Conservation (phyloP, 2,329 filamentous ascomycete genomes). For the Intubia oerlemansii region DNA sequence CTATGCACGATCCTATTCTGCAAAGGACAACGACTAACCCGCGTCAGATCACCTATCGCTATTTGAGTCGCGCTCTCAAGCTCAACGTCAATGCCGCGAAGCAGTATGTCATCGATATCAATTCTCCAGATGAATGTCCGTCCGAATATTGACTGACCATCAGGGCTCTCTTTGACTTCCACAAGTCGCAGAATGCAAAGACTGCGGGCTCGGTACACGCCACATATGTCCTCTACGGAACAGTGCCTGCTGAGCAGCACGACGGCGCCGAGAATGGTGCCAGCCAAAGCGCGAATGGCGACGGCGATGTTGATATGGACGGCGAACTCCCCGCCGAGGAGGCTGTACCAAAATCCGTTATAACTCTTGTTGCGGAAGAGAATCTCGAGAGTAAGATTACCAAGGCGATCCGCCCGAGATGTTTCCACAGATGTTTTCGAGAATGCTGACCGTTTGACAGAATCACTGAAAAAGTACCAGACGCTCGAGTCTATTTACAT, state of each 20-base stretch:
- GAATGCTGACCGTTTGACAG: too few species aligned
- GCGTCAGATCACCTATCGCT: slow-evolving; percentile 61
- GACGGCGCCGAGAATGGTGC: slow-evolving; percentile 1
- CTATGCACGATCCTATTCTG: slow-evolving; percentile 4
- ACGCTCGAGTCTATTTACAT: slow-evolving; percentile 63
- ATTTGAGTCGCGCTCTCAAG: slow-evolving; percentile 61
- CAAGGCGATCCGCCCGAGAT: too few species aligned
- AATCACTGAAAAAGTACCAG: slow-evolving; percentile 42
- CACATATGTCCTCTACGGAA: slow-evolving; percentile 74
- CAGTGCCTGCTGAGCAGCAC: slow-evolving; percentile 21
- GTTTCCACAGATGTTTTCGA: too few species aligned
- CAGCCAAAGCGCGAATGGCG: slow-evolving; percentile 12
- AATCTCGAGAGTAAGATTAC: slow-evolving; percentile 39
- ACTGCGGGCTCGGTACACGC: slow-evolving; percentile 60
- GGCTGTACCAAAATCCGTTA: slow-evolving; percentile 27
- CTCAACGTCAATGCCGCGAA: slow-evolving; percentile 78
- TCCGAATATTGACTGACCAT: too few species aligned
- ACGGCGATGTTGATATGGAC: slow-evolving; percentile 48
- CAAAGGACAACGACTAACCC: slow-evolving; percentile 3
- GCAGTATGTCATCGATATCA: slow-evolving; percentile 37
- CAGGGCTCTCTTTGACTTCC: slow-evolving; percentile 76
- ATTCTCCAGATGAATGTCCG: too few species aligned
- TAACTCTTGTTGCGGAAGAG: slow-evolving; percentile 53
- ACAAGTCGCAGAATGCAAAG: slow-evolving; percentile 55
- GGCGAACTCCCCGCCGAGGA: slow-evolving; percentile 42